phyloP scores from a whole-genome alignment of 371 early-diverging fungal species.

The Zopfochytrium polystomum region DNA sequence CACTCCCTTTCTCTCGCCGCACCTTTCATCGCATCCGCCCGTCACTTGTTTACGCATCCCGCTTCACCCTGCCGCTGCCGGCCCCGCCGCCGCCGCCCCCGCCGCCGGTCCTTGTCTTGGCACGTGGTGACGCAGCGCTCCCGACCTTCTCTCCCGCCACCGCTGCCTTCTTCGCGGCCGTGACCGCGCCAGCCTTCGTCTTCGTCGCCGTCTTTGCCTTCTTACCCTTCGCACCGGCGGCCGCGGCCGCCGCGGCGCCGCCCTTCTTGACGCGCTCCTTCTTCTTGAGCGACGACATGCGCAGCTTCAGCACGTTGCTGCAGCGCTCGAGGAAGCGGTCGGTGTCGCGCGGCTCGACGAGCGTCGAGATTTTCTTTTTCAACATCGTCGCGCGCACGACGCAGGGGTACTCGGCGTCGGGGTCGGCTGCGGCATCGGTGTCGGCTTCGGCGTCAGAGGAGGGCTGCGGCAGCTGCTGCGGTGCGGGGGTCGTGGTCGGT shows the following conservation, averaged over 20 bases:
- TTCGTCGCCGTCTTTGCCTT: too few relatives aligned
- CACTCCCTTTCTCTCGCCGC: too few relatives aligned
- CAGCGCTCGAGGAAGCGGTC: slow-evolving; percentile 50
- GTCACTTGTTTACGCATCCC: too few relatives aligned
- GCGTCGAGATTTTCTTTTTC: slow-evolving; percentile 38
- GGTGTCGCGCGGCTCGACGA: slow-evolving; percentile 44
- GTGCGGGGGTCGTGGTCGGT: not conserved
- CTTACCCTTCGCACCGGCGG: slow-evolving; percentile 8
- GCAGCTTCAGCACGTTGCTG: slow-evolving; percentile 45
- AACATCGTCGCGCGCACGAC: slow-evolving; percentile 38
- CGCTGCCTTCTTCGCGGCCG: not conserved
- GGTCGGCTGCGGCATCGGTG: slow-evolving; percentile 14
- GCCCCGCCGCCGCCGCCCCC: too few relatives aligned
- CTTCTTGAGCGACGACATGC: slow-evolving; percentile 54
- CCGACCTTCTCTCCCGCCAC: not conserved
- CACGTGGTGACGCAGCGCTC: too few relatives aligned
- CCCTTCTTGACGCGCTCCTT: slow-evolving; percentile 49
- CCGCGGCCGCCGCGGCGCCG: too few relatives aligned
- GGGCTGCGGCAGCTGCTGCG: not conserved
- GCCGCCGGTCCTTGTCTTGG: too few relatives aligned
- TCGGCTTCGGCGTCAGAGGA: too few relatives aligned
- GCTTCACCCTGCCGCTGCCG: too few relatives aligned
- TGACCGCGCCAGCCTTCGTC: too few relatives aligned
- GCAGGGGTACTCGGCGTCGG: slow-evolving; percentile 35
- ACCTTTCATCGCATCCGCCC: too few relatives aligned